Percentiles rank a stretch among this genome's conserved stretches.
Conservation (phyloP, 2,329 filamentous ascomycete genomes). For the Hymenoscyphus albidus region DNA sequence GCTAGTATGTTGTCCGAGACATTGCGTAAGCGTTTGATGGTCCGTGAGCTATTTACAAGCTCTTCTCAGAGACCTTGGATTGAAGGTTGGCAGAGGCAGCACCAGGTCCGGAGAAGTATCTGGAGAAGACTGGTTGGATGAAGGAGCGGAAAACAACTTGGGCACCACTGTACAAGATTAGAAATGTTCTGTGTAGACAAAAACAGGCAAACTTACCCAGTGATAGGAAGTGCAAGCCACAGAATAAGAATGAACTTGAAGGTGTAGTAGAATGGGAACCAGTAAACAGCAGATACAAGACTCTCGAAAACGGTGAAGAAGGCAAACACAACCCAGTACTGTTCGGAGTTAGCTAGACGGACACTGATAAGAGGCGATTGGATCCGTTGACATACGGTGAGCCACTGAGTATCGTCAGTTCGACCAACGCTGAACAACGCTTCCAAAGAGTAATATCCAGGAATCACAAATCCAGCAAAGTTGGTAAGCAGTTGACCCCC, state of each 20-base stretch:
- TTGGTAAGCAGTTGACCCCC: slow-evolving; percentile 86
- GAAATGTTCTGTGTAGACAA: background rate
- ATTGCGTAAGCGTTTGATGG: background rate
- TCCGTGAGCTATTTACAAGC: slow-evolving; percentile 49
- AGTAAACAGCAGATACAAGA: slow-evolving; percentile 80
- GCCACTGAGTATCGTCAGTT: slow-evolving; percentile 77
- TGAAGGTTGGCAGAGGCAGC: slow-evolving; percentile 60
- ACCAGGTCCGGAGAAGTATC: slow-evolving; percentile 72
- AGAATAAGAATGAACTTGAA: slow-evolving; percentile 98
- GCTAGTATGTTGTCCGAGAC: slow-evolving; percentile 11
- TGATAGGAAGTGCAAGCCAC: slow-evolving; percentile 95
- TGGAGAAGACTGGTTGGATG: slow-evolving; percentile 84
- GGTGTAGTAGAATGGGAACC: slow-evolving; percentile 98
- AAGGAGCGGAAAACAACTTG: slow-evolving; percentile 96
- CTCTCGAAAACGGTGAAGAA: slow-evolving; percentile 83
- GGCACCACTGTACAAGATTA: slow-evolving; percentile 64
- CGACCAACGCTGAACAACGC: slow-evolving; percentile 71
- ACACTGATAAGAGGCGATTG: slow-evolving; percentile 4
- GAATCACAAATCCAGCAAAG: slow-evolving; percentile 76
- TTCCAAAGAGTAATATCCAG: slow-evolving; percentile 77
- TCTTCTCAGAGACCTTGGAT: slow-evolving; percentile 51
- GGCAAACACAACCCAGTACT: slow-evolving; percentile 87
- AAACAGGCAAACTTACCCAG: slow-evolving; percentile 63
- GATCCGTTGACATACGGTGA: slow-evolving; percentile 53
- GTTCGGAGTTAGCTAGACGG: slow-evolving; percentile 14